Percentiles rank a stretch among this genome's conserved stretches.
Evolutionary conservation across 1,284 basidiomycete species (phyloP).

Genomic region (Sporisorium sorghi): DNA sequence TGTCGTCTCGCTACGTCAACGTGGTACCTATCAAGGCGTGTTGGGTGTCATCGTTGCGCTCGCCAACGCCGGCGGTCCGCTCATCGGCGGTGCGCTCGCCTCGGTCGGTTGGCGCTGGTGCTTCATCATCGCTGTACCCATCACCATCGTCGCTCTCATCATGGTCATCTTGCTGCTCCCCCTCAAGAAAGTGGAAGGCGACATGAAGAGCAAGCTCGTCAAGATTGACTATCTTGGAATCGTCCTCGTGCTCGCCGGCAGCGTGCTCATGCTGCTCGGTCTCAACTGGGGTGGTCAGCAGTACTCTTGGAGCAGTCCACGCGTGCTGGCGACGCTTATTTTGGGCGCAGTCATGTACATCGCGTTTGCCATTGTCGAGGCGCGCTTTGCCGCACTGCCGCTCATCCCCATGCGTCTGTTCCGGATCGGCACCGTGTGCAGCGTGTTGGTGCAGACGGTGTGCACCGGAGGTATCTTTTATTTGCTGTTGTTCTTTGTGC

Average conservation of each 20-base stretch:
- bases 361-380: constrained; percentile 80
- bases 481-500: constrained; percentile 73
- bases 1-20: constrained; percentile 53
- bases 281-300: constrained; percentile 75
- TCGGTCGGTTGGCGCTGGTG: constrained; percentile 43
- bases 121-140: constrained; percentile 49
- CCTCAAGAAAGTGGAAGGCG: constrained; percentile 51
- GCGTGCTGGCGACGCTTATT: constrained; percentile 73
- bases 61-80: constrained; percentile 52
- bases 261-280: constrained; percentile 71
- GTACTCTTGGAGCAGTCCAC: constrained; percentile 69
- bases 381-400: constrained; percentile 77
- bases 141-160: constrained; percentile 31
- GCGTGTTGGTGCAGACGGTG: constrained; percentile 73
- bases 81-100: constrained; percentile 56
- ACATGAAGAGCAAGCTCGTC: constrained; percentile 35
- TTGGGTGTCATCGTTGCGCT: constrained; percentile 55
- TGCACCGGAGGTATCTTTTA: constrained; percentile 64
- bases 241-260: constrained; percentile 37
- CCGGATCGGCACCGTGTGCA: constrained; percentile 77
- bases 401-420: constrained; percentile 74
- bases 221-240: constrained; percentile 51
- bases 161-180: constrained; percentile 45
- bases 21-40: constrained; percentile 59
- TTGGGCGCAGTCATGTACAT: constrained; percentile 74